phyloP scores from a whole-genome alignment of 345 rosid genomes.

The Fremontodendron californicum region DNA sequence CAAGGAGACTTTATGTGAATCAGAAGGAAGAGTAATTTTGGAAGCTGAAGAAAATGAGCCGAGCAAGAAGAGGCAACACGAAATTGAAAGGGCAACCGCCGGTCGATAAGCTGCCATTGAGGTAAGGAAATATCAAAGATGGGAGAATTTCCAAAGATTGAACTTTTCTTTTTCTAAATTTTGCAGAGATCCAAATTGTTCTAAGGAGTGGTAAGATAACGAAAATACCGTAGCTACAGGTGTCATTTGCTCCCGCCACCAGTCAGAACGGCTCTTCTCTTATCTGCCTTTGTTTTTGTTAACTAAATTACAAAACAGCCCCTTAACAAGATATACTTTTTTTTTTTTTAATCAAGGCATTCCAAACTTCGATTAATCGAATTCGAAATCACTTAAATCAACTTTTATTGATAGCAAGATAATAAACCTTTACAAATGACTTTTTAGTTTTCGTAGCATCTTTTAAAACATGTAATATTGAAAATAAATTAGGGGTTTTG shows the following conservation, averaged over 20 bases:
- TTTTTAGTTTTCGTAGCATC: too few species aligned
- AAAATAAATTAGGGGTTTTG: too few species aligned
- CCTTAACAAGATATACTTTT: too few species aligned
- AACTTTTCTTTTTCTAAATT: background rate
- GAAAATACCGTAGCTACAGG: background rate
- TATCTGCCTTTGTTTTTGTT: too few species aligned
- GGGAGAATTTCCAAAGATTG: background rate
- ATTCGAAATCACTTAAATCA: too few species aligned
- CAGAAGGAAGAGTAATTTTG: conserved; percentile 10
- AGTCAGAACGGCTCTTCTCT: background rate
- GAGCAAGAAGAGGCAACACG: background rate
- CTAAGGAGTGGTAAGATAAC: background rate
- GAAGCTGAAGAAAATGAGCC: conserved; percentile 1
- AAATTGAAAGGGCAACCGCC: background rate
- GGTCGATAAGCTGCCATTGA: background rate
- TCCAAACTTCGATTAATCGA: too few species aligned
- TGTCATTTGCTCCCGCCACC: background rate
- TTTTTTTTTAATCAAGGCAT: too few species aligned
- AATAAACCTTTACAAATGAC: too few species aligned
- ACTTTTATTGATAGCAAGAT: too few species aligned
- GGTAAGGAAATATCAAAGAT: background rate
- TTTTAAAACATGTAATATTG: too few species aligned
- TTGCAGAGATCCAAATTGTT: background rate
- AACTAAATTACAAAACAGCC: too few species aligned
- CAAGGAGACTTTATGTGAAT: conserved; percentile 46